A percentile compares a stretch with the other conserved stretches of the same genome.
These are phyloP conservation scores for Lobosporangium transversale DNA, from an alignment of 192 early-diverging fungal species.

Conservation along the genomic window DNA sequence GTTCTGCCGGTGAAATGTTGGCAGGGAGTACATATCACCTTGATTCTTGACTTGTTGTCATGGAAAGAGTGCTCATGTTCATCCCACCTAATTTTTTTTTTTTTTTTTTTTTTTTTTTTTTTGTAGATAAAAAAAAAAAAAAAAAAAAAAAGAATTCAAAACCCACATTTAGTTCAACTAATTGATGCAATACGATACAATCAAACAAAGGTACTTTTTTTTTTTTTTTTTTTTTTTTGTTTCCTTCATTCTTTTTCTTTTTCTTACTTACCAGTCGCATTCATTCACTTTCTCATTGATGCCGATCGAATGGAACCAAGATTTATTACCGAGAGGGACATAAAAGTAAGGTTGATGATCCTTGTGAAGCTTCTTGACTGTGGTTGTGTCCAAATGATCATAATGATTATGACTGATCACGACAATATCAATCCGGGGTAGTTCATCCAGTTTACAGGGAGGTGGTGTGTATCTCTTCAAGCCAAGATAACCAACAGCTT, in stretches of 20 bases:
- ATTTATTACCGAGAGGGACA: slow-evolving; percentile 82
- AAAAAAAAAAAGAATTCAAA: neutral
- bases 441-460: slow-evolving; percentile 70
- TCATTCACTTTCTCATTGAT: slow-evolving; percentile 66
- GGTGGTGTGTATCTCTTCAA: slow-evolving; percentile 73
- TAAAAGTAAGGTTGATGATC: slow-evolving; percentile 67
- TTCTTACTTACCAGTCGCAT: slow-evolving; percentile 78
- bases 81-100: slow-evolving; percentile 23
- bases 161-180: neutral
- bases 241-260: neutral
- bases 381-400: slow-evolving; percentile 82
- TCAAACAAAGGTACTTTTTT: no score
- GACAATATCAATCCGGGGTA: slow-evolving; percentile 77
- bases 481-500: slow-evolving; percentile 71
- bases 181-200: no score
- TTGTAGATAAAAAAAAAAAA: neutral
- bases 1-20: slow-evolving; percentile 77
- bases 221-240: no score
- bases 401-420: slow-evolving; percentile 91
- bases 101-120: no score
- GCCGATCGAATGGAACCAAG: slow-evolving; percentile 66
- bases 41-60: slow-evolving; percentile 21
- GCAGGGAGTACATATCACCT: slow-evolving; percentile 73
- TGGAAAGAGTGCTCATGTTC: slow-evolving; percentile 39
- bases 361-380: slow-evolving; percentile 64